These are phyloP conservation scores for Pyrenophora tritici-repentis DNA, from an alignment of 2,329 filamentous ascomycete genomes.

Conservation along the genomic window DNA sequence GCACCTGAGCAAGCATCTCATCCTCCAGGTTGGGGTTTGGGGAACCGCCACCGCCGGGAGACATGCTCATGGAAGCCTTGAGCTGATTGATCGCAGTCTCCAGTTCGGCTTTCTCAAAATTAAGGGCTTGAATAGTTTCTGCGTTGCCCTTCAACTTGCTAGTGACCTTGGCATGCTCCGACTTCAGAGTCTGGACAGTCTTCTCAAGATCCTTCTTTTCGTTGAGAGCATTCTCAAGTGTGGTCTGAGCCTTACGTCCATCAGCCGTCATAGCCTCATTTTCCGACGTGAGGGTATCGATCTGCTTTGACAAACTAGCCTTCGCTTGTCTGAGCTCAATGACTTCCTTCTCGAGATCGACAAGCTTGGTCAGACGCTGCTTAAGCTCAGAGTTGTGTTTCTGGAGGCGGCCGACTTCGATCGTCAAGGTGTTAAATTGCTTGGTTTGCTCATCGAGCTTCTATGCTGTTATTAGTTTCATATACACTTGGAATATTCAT, in stretches of 20 bases:
- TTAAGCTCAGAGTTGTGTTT: conserved; percentile 25
- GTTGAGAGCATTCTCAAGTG: conserved; percentile 5
- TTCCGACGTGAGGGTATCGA: conserved; percentile 15
- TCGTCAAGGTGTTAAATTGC: conserved; percentile 19
- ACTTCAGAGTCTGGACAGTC: no score
- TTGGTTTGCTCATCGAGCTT: conserved; percentile 25
- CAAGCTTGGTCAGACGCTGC: conserved; percentile 13
- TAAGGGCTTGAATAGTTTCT: no score
- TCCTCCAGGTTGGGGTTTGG: not conserved
- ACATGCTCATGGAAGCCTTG: conserved; percentile 1
- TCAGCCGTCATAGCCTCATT: conserved; percentile 13
- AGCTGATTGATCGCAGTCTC: no score
- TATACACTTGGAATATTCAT: not conserved
- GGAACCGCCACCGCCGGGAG: not conserved
- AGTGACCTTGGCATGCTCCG: no score
- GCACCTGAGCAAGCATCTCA: conserved; percentile 7
- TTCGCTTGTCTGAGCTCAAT: conserved; percentile 10
- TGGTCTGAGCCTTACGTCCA: not conserved
- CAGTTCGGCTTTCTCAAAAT: no score
- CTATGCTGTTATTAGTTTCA: conserved; percentile 7
- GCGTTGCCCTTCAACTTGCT: no score
- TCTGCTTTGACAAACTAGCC: conserved; percentile 9
- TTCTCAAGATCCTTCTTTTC: conserved; percentile 8
- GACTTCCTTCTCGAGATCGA: conserved; percentile 20
- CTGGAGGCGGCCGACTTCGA: conserved; percentile 12